A percentile compares a stretch with the other conserved stretches of the same genome.
These are phyloP conservation scores for Epicoccum sorghinum DNA, from an alignment of 2,329 filamentous ascomycete species.

Conservation along the genomic window DNA sequence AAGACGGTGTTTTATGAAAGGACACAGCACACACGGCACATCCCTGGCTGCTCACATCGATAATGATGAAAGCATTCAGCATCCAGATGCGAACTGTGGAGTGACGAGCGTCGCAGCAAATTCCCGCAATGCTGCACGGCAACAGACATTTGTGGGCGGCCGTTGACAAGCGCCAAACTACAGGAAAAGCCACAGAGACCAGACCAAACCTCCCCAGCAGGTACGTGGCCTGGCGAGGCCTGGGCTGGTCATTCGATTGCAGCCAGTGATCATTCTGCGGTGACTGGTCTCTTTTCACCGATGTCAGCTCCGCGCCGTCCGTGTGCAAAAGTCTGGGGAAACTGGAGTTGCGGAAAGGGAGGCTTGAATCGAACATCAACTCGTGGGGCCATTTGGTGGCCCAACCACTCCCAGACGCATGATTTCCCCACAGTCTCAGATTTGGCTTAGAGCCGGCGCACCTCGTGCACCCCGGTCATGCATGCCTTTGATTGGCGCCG, in stretches of 20 bases:
- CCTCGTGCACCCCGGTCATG: conserved; percentile 9
- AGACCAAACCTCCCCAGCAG: conserved; percentile 12
- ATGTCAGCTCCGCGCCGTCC: conserved; percentile 25
- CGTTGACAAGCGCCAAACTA: conserved; percentile 29
- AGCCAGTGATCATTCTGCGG: conserved; percentile 5
- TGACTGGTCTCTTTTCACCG: conserved; percentile 16
- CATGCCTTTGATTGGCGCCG: conserved; percentile 18
- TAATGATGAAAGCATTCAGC: conserved; percentile 27
- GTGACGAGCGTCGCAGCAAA: conserved; percentile 19
- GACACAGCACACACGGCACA: conserved; percentile 9
- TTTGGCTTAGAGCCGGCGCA: conserved; percentile 21
- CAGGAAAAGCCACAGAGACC: conserved; percentile 27
- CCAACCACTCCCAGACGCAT: conserved; percentile 12
- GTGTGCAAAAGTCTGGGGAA: conserved; percentile 34
- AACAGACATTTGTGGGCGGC: conserved; percentile 1
- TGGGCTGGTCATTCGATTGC: not conserved
- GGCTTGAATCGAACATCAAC: conserved; percentile 4
- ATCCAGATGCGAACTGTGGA: conserved; percentile 11
- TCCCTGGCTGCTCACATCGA: conserved; percentile 19
- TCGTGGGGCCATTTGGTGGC: conserved; percentile 9
- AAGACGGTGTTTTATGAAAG: conserved; percentile 13
- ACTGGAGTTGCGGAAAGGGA: conserved; percentile 21
- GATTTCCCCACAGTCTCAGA: conserved; percentile 30
- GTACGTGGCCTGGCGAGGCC: conserved; percentile 6
- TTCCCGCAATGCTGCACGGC: not conserved